phyloP scores from a whole-genome alignment of 225 moss, liverwort and hornwort species.

The Physcomitrium patens region DNA sequence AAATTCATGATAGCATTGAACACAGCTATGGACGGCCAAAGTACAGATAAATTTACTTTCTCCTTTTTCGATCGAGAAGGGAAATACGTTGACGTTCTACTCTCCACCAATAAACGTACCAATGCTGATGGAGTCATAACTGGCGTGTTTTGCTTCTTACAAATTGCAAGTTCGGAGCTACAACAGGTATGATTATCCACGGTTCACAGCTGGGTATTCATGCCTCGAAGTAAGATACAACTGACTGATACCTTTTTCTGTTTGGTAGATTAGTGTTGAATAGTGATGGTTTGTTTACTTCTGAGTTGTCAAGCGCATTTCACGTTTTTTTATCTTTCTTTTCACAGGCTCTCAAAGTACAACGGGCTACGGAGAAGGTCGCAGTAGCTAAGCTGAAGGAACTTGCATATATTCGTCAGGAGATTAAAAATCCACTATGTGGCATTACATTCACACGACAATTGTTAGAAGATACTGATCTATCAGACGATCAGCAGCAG shows the following conservation, averaged over 20 bases:
- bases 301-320: not conserved
- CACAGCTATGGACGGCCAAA: constrained; percentile 53
- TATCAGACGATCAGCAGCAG: constrained; percentile 59
- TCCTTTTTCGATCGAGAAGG: constrained; percentile 53
- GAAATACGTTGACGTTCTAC: constrained; percentile 52
- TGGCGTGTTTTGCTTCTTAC: constrained; percentile 65
- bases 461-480: constrained; percentile 60
- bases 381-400: constrained; percentile 64
- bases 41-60: constrained; percentile 50
- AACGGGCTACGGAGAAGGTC: constrained; percentile 65
- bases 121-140: constrained; percentile 52
- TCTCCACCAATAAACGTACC: constrained; percentile 54
- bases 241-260: not conserved
- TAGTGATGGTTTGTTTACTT: not conserved
- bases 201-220: not conserved
- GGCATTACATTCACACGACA: constrained; percentile 60
- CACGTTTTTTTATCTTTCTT: not conserved
- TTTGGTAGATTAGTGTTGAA: not conserved
- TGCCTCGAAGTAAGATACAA: not conserved
- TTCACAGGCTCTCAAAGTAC: constrained; percentile 57
- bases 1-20: constrained; percentile 60
- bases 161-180: constrained; percentile 61
- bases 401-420: constrained; percentile 67
- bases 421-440: constrained; percentile 62
- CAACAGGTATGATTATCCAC: constrained; percentile 42